Base-by-base conservation (phyloP, 2,329 filamentous ascomycete genomes). In the Epicoccum nigrum region DNA sequence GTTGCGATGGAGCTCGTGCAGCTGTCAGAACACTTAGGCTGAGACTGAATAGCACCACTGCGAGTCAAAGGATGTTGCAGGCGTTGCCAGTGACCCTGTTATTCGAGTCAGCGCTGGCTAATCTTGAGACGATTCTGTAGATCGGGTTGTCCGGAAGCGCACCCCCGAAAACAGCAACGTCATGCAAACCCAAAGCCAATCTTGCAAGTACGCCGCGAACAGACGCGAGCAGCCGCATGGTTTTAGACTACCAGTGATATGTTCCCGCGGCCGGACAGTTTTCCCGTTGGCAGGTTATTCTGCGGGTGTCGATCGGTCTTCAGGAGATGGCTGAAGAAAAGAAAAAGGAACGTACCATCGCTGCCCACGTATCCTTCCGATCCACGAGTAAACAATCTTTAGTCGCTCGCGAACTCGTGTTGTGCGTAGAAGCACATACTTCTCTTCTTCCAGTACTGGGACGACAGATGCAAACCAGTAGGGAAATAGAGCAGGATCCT, bases 381-480 rank as follows among this genome's bases (percentile, higher is more conserved):
- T 87, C 92, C 92, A 96, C 32, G 76, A 76, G 42, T 87, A 89
- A 54, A 89, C 90, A 41, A 96, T 87, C 76, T 96, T 95, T 47
- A 96, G 74, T 49, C 92, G 80, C 65, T 92, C 86, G 53, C 92
- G 81, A 4, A 96, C 90, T 59, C 89, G 93, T 3, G 81, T 86
- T 4, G 87, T 88, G 11, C 80, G 79, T 12, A 97, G 75, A 16
- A 97, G 76, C 11, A 82, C 79, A 60, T 96, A 95, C 69, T 93
- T 95, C 63, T 94, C 88, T 21, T 85, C 77, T 20, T 94, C 89
- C 12, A 83, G 81, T 30, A 94, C 85, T 0, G 91, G 91, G 11
- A 96, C 74, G 16, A 94, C 86, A 65, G 85, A 90, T 8, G 89
- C 92, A 60, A 96, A 88, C 92, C 92, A 97, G 81, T 92, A 96